Evolutionary conservation across 768 basidiomycete species (phyloP).

Genomic region (Pleurotus citrinopileatus): DNA sequence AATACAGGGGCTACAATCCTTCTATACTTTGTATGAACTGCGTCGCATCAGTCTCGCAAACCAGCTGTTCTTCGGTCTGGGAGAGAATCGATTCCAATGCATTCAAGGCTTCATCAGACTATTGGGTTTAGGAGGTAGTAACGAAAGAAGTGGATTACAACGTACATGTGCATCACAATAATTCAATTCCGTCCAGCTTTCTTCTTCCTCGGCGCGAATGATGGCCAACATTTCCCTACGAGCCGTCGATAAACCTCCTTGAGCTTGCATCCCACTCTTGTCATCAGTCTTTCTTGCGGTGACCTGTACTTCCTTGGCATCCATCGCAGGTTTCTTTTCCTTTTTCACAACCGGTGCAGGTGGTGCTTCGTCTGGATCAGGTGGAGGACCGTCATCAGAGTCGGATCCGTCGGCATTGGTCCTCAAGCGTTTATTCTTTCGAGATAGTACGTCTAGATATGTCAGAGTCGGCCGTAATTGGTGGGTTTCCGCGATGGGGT

Average conservation of each 20-base stretch:
- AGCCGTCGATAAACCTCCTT: conserved; percentile 66
- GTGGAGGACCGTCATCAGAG: conserved; percentile 76
- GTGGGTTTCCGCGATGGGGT: conserved; percentile 75
- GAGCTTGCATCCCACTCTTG: conserved; percentile 42
- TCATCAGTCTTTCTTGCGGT: conserved; percentile 71
- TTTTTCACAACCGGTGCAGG: conserved; percentile 46
- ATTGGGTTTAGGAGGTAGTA: conserved; percentile 7
- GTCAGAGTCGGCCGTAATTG: conserved; percentile 83
- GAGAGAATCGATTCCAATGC: conserved; percentile 67
- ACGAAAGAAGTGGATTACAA: conserved; percentile 9
- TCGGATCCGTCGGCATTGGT: conserved; percentile 60
- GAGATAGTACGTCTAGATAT: conserved; percentile 72
- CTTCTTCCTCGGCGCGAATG: conserved; percentile 78
- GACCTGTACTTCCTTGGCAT: conserved; percentile 75
- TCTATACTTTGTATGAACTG: conserved; percentile 56
- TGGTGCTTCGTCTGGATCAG: conserved; percentile 70
- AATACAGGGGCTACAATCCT: conserved; percentile 35
- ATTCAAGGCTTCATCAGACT: conserved; percentile 58
- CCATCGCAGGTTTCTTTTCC: conserved; percentile 57
- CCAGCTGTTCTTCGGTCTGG: conserved; percentile 43
- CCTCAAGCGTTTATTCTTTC: conserved; percentile 52
- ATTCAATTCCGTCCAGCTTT: conserved; percentile 66
- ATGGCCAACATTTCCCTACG: conserved; percentile 74
- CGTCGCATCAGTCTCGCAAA: conserved; percentile 54
- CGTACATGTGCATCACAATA: conserved; percentile 66